phyloP scores from a whole-genome alignment of 2,329 filamentous ascomycete species.

The Clonostachys chloroleuca region DNA sequence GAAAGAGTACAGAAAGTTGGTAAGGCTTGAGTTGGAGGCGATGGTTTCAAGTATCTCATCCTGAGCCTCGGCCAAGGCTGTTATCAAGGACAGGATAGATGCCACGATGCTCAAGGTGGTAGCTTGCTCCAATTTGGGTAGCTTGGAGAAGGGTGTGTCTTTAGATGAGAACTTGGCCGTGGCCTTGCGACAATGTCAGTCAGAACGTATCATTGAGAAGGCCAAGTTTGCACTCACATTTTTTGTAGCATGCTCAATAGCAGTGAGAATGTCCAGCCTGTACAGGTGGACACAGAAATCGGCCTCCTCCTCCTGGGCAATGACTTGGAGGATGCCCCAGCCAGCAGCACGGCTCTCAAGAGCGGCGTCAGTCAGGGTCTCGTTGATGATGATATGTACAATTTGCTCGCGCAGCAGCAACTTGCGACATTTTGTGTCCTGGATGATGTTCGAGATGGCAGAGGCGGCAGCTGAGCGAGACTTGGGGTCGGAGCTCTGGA shows the following conservation, averaged over 20 bases:
- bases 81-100: conserved; percentile 47
- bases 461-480: conserved; percentile 54
- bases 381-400: conserved; percentile 56
- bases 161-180: conserved; percentile 34
- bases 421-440: conserved; percentile 58
- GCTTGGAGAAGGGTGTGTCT: conserved; percentile 36
- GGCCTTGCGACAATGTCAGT: conserved; percentile 15
- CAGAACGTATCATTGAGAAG: background rate
- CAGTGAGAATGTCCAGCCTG: conserved; percentile 55
- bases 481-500: conserved; percentile 55
- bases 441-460: conserved; percentile 57
- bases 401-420: conserved; percentile 63
- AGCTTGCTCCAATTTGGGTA: conserved; percentile 47
- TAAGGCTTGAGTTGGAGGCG: conserved; percentile 39
- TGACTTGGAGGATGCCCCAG: conserved; percentile 61
- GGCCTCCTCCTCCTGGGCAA: conserved; percentile 59
- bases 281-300: conserved; percentile 65
- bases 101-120: conserved; percentile 49
- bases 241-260: conserved; percentile 51
- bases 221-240: conserved; percentile 32
- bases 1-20: conserved; percentile 43
- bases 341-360: conserved; percentile 61
- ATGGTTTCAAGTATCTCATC: conserved; percentile 56
- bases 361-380: conserved; percentile 59
- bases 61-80: conserved; percentile 51